Evolutionary conservation across 108 stramenopile genomes (phyloP), one percentile per base, ranked within the genome.

Genomic region (Skeletonema marinoi): DNA sequence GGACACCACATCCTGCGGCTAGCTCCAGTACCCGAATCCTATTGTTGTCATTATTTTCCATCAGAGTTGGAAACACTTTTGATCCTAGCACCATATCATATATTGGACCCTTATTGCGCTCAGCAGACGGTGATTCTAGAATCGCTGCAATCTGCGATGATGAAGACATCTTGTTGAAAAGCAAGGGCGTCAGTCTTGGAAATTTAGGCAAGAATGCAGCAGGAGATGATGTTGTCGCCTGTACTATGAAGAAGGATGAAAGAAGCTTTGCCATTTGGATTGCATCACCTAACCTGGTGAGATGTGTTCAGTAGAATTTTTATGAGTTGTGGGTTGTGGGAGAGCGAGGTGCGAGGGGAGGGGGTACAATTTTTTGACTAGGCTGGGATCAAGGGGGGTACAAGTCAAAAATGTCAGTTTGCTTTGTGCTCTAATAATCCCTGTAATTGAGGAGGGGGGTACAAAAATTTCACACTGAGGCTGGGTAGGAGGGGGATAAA

Each of bases 71-170:
- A 21, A 88, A 66, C n/a, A 87, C 75, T 16, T 84, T 79, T 33
- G 81, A 42, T 12, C 64, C 41, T 31, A 80, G 60, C 21, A 90
- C 73, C n/a, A 85, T 50, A 16, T 88, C 75, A 83, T 85, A 94
- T 21, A 94, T 92, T n/a, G 83, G 85, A 11, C 78, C 85, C 71
- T 94, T 94, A 81, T 94, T 94, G 30, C 93, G 87, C 35, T 92
- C 81, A 9, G 93, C 93, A 10, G 93, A 92, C 0, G 93, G 93
- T 10, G 89, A 88, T 36, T 90, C 88, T 32, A 87, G 33, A 19
- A 81, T 82, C 16, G 69, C 70, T 58, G 58, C 56, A 68, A 19
- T 30, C 9, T 29, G 54, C 0, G 54, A 56, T 25, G 54, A 56
- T 8, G 54, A 56, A 1, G 54, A 4, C 54, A 56, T 56, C 3